Evolutionary conservation across 345 rosid species (phyloP).

Genomic region (Rhodamnia argentea): DNA sequence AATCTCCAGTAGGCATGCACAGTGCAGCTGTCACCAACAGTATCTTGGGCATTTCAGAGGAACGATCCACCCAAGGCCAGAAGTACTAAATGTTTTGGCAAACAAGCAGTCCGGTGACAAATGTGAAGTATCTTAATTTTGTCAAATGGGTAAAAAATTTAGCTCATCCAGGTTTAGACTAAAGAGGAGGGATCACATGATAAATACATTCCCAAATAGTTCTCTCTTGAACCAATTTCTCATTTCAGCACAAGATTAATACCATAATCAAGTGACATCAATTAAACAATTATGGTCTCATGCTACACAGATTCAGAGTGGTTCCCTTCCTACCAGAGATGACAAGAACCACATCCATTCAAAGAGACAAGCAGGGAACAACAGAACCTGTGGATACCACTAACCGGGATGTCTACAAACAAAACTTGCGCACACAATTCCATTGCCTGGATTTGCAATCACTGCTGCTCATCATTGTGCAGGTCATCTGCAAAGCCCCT

Average conservation of each 20-base stretch:
- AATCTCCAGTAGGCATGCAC: not conserved
- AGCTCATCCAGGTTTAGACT: not conserved
- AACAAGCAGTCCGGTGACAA: not conserved
- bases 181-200: not conserved
- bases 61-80: not conserved
- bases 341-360: not conserved
- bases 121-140: not conserved
- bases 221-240: not conserved
- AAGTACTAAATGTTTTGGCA: not conserved
- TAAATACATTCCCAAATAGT: not conserved
- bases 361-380: not conserved
- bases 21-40: not conserved
- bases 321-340: not conserved
- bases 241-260: not conserved
- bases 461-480: slow-evolving; percentile 50
- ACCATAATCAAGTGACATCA: not conserved
- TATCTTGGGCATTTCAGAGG: not conserved
- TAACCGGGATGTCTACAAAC: not conserved
- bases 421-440: not conserved
- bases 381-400: not conserved
- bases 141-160: not conserved
- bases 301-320: not conserved
- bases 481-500: slow-evolving; percentile 50
- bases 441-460: not conserved
- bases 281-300: not conserved